A percentile compares a stretch with the other conserved stretches of the same genome.
Conservation (phyloP, 805 yeast genomes). For the Cyberlindnera americana region DNA sequence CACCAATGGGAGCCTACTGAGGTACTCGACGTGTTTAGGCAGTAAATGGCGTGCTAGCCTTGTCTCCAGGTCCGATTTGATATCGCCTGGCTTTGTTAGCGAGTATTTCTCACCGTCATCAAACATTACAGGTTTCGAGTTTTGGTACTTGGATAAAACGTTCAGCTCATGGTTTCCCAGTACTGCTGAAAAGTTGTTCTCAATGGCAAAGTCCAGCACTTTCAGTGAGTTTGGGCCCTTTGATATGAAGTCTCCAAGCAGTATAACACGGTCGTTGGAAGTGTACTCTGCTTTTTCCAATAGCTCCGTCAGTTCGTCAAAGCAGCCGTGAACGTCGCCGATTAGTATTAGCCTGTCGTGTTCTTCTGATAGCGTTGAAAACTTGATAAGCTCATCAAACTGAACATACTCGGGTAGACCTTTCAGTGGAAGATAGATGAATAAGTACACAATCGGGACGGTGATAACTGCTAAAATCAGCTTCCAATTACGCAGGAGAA, state of each 20-base stretch:
- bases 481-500: background rate
- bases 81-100: slow-evolving; percentile 19
- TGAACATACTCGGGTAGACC: slow-evolving; percentile 10
- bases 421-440: slow-evolving; percentile 8
- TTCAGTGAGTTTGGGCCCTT: slow-evolving; percentile 77
- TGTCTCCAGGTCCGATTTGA: slow-evolving; percentile 18
- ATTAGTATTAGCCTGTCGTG: slow-evolving; percentile 53
- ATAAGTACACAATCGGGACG: slow-evolving; percentile 8
- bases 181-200: slow-evolving; percentile 62
- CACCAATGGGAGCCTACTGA: slow-evolving; percentile 63
- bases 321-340: slow-evolving; percentile 90
- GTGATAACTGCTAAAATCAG: background rate
- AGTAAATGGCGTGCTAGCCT: slow-evolving; percentile 32
- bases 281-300: slow-evolving; percentile 48
- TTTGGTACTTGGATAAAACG: slow-evolving; percentile 60
- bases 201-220: slow-evolving; percentile 63
- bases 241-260: slow-evolving; percentile 81
- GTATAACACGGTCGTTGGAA: slow-evolving; percentile 53
- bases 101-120: slow-evolving; percentile 17
- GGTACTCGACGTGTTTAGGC: slow-evolving; percentile 57
- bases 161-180: slow-evolving; percentile 88
- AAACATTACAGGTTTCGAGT: slow-evolving; percentile 30
- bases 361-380: background rate
- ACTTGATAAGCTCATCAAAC: slow-evolving; percentile 6
- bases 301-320: slow-evolving; percentile 48